A percentile compares a stretch with the other conserved stretches of the same genome.
Conservation (phyloP, 441 rosid genomes). For the Gossypium davidsonii region DNA sequence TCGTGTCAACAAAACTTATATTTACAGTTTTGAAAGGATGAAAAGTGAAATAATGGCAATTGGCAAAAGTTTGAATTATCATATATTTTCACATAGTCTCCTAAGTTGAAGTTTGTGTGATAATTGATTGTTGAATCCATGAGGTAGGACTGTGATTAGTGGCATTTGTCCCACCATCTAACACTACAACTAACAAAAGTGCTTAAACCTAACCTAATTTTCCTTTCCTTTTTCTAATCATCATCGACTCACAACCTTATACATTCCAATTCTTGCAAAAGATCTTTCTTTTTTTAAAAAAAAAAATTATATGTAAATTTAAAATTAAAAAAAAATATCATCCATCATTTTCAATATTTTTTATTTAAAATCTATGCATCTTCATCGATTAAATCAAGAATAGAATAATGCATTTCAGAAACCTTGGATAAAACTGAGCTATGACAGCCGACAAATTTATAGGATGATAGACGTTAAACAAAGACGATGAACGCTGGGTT, state of each 20-base stretch:
- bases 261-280: background rate
- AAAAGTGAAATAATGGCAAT: background rate
- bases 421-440: too few species aligned
- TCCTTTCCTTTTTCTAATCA: background rate
- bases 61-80: background rate
- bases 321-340: too few species aligned
- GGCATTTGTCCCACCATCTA: conserved; percentile 1
- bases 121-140: background rate
- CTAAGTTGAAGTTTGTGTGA: background rate
- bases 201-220: background rate
- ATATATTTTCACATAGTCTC: background rate
- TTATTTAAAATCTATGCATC: too few species aligned
- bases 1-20: too few species aligned
- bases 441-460: too few species aligned
- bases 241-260: background rate
- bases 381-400: too few species aligned
- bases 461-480: background rate
- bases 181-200: conserved; percentile 10
- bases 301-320: too few species aligned
- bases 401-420: too few species aligned
- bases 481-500: background rate
- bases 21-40: background rate
- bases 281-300: too few species aligned
- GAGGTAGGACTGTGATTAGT: background rate
- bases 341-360: too few species aligned